Percentiles rank a stretch among this genome's conserved stretches.
These are phyloP conservation scores for Alternaria metachromatica DNA, from an alignment of 2,329 filamentous ascomycete species.

Conservation along the genomic window DNA sequence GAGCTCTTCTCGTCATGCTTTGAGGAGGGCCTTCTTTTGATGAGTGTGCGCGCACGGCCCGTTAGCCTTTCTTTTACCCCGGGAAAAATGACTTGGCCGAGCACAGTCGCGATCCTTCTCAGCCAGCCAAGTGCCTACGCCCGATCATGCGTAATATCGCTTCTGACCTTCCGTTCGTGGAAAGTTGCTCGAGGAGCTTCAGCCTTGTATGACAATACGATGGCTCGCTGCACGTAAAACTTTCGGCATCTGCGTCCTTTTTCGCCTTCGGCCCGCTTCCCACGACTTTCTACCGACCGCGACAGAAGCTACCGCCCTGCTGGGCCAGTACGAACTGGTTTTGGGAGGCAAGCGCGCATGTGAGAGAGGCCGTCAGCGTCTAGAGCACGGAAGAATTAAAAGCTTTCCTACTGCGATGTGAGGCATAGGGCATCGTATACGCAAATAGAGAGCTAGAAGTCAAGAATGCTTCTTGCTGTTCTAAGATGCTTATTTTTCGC, in stretches of 20 bases:
- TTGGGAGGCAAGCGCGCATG: background rate
- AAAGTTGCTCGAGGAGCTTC: background rate
- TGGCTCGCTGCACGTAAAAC: background rate
- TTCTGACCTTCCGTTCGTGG: constrained; percentile 5
- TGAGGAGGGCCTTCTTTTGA: background rate
- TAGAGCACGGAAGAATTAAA: background rate
- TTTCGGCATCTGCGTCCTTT: constrained; percentile 1
- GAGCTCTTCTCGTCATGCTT: background rate
- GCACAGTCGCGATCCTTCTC: background rate
- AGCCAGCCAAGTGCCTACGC: background rate
- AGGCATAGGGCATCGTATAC: background rate
- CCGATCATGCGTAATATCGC: constrained; percentile 10
- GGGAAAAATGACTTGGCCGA: constrained; percentile 12
- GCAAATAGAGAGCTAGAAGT: background rate
- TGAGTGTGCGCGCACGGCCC: constrained; percentile 6
- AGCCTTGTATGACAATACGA: background rate
- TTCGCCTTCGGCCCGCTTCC: constrained; percentile 1
- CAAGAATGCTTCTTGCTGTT: background rate
- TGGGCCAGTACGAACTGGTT: background rate
- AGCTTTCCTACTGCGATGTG: background rate
- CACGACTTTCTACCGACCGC: background rate
- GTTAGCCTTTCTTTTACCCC: constrained; percentile 9
- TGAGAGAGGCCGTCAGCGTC: background rate
- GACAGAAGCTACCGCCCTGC: background rate
- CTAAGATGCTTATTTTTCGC: background rate